Evolutionary conservation across 164 flowering plant genomes (phyloP), one percentile per base, ranked within the genome.

Genomic region (Tetrastigma voinierianum): DNA sequence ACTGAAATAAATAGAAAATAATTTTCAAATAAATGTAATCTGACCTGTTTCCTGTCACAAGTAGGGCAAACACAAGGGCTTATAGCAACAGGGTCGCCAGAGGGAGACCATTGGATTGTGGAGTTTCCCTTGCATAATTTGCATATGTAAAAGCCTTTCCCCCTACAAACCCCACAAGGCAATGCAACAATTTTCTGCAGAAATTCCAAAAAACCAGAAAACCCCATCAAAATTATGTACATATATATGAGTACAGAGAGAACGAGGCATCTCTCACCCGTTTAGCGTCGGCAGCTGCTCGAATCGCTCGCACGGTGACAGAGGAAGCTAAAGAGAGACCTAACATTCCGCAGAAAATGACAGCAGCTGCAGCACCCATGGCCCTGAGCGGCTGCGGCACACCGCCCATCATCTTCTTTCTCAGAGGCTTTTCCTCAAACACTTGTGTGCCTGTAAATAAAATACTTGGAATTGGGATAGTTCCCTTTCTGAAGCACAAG

Each of bases 51-150:
- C 93, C 97, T n/a, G 59, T 91, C 90, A 60, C 97, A 91, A 47
- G 97, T 91, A 55, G 95, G 95, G 78, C 97, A 89, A 62, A 89
- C 66, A 65, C 94, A 89, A 49, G 95, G 91, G 69, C 87, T 87
- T 58, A 89, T 83, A 51, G 61, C 73, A 4, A 89, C 46, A 17
- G 92, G 97, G 69, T 90, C 90, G 66, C 72, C 69, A 89, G 66
- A 9, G 97, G 97, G 97, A 10, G 97, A 89, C 97, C 97, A 91
- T 18, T 82, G n/a, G 19, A 91, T 80, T 6, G 84, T 81, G 7
- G 91, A 81, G 57, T 80, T 78, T 51, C 89, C 93, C 57, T 77
- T 83, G 76, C 97, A 89, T 47, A 87, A 61, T 70, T 86, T 89
- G 86, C 97, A 91, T 15, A 70, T 64, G 24, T 82, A 87, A 68